phyloP scores from a whole-genome alignment of 2,329 filamentous ascomycete genomes.

The Sclerotinia trifoliorum region DNA sequence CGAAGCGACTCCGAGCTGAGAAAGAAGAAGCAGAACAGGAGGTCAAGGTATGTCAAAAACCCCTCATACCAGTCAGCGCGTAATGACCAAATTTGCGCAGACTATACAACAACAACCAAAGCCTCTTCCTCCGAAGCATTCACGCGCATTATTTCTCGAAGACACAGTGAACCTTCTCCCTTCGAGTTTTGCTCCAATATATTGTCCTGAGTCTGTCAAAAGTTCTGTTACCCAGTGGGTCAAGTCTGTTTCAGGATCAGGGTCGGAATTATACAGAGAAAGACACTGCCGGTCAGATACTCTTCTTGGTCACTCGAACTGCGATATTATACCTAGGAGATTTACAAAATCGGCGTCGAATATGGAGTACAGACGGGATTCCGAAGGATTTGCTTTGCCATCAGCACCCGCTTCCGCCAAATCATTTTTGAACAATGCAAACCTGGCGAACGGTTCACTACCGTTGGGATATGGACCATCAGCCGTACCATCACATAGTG shows the following conservation, averaged over 20 bases:
- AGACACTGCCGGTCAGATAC: slow-evolving; percentile 36
- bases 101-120: slow-evolving; percentile 33
- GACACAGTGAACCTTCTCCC: slow-evolving; percentile 27
- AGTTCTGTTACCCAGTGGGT: slow-evolving; percentile 34
- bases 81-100: slow-evolving; percentile 28
- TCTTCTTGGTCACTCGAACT: slow-evolving; percentile 31
- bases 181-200: slow-evolving; percentile 29
- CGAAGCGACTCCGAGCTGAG: slow-evolving; percentile 14
- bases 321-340: slow-evolving; percentile 32
- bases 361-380: slow-evolving; percentile 48
- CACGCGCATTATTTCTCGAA: slow-evolving; percentile 32
- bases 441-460: slow-evolving; percentile 24
- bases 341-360: slow-evolving; percentile 28
- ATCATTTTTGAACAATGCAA: slow-evolving; percentile 23
- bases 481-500: not conserved
- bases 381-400: slow-evolving; percentile 66
- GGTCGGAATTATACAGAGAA: slow-evolving; percentile 31
- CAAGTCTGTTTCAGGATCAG: slow-evolving; percentile 28
- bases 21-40: slow-evolving; percentile 13
- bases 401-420: slow-evolving; percentile 41
- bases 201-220: slow-evolving; percentile 32
- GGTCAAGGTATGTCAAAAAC: slow-evolving; percentile 28
- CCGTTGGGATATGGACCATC: slow-evolving; percentile 21
- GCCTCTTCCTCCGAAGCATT: slow-evolving; percentile 10
- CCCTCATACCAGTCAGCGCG: slow-evolving; percentile 28